Evolutionary conservation across 768 basidiomycete species (phyloP).

Genomic region (Boletus huronensis): DNA sequence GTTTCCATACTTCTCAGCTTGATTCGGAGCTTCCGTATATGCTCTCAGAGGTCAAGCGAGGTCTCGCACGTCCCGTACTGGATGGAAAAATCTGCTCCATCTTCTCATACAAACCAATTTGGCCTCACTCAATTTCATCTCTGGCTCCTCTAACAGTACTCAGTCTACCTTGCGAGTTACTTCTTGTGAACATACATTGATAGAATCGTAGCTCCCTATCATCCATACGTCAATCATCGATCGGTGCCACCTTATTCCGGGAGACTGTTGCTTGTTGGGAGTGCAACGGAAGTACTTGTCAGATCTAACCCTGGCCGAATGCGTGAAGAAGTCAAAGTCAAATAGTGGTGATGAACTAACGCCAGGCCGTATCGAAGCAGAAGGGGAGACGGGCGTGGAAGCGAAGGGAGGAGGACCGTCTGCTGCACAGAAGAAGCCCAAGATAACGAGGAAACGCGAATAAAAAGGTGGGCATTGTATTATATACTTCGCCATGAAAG

Average conservation of each 20-base stretch:
- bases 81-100: too few relatives aligned
- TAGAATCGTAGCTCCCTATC: neutral
- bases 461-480: slow-evolving; percentile 19
- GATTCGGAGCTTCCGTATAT: too few relatives aligned
- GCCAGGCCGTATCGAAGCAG: slow-evolving; percentile 11
- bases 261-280: neutral
- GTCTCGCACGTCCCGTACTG: too few relatives aligned
- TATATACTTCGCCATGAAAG: neutral
- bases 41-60: too few relatives aligned
- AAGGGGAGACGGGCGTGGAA: slow-evolving; percentile 15
- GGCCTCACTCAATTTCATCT: too few relatives aligned
- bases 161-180: too few relatives aligned
- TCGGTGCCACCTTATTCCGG: neutral
- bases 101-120: too few relatives aligned
- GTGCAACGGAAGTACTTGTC: neutral
- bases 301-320: too few relatives aligned
- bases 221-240: neutral
- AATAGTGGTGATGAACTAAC: slow-evolving; percentile 4
- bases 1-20: too few relatives aligned
- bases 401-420: slow-evolving; percentile 15
- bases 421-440: neutral
- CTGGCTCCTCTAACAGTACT: too few relatives aligned
- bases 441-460: slow-evolving; percentile 34
- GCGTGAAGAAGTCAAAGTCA: slow-evolving; percentile 41
- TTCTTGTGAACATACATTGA: too few relatives aligned